phyloP scores from a whole-genome alignment of 768 basidiomycete species.

The Boletellus ananiceps region DNA sequence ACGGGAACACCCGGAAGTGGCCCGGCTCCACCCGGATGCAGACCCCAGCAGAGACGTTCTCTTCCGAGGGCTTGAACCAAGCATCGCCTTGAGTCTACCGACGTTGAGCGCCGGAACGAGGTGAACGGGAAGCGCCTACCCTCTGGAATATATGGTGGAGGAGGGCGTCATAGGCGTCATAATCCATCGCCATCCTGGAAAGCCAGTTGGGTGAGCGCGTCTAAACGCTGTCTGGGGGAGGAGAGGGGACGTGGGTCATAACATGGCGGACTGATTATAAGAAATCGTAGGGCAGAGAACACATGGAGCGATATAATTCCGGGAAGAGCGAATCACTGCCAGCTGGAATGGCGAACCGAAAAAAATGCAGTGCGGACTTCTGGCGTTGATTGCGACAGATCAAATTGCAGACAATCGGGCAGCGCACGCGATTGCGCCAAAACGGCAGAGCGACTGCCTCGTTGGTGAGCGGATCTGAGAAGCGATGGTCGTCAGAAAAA shows the following conservation, averaged over 20 bases:
- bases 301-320: not conserved
- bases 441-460: not conserved
- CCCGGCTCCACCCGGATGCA: slow-evolving; percentile 66
- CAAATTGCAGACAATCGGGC: not conserved
- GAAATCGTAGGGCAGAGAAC: slow-evolving; percentile 6
- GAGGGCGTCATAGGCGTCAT: slow-evolving; percentile 76
- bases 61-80: slow-evolving; percentile 83
- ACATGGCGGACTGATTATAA: slow-evolving; percentile 14
- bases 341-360: slow-evolving; percentile 2
- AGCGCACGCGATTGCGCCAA: not conserved
- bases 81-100: slow-evolving; percentile 73
- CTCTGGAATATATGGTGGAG: slow-evolving; percentile 77
- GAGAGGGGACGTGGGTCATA: not conserved
- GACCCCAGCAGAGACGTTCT: slow-evolving; percentile 76
- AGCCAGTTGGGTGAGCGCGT: not conserved
- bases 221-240: not conserved
- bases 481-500: slow-evolving; percentile 8
- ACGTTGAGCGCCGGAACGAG: not conserved
- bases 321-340: not conserved
- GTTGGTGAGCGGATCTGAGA: slow-evolving; percentile 17
- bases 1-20: slow-evolving; percentile 78
- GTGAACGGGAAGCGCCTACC: slow-evolving; percentile 34
- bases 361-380: slow-evolving; percentile 4
- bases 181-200: slow-evolving; percentile 36
- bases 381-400: slow-evolving; percentile 21